Evolutionary conservation across 495 filamentous ascomycete species (phyloP).

Genomic region (Hamigera avellanea): DNA sequence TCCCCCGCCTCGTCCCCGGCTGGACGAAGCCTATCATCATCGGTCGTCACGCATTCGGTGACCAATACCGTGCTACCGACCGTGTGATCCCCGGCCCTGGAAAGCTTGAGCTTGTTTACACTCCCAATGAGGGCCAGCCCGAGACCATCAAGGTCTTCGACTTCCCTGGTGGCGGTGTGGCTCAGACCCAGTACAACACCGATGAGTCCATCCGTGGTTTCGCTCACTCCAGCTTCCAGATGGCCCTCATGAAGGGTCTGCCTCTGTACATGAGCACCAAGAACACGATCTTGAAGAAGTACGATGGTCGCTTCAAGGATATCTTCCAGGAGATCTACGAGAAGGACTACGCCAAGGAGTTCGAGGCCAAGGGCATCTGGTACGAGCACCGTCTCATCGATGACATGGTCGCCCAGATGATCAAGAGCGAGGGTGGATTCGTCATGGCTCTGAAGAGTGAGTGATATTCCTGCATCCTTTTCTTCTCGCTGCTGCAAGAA

Average conservation of each 20-base stretch:
- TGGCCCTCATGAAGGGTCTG: slow-evolving; percentile 72
- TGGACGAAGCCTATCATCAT: slow-evolving; percentile 99
- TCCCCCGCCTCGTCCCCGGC: slow-evolving; percentile 85
- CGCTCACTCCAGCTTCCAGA: slow-evolving; percentile 91
- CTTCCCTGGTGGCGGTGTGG: slow-evolving; percentile 79
- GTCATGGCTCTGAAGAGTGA: slow-evolving; percentile 96
- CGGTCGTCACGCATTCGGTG: slow-evolving; percentile 94
- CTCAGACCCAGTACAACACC: slow-evolving; percentile 95
- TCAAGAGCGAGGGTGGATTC: slow-evolving; percentile 91
- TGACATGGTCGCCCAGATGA: slow-evolving; percentile 99
- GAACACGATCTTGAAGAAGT: slow-evolving; percentile 98
- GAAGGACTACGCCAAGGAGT: slow-evolving; percentile 69
- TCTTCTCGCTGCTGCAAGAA: background rate
- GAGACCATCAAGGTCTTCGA: slow-evolving; percentile 83
- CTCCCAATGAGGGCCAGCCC: slow-evolving; percentile 69
- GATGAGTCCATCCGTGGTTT: slow-evolving; percentile 89
- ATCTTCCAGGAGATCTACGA: slow-evolving; percentile 98
- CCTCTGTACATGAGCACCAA: slow-evolving; percentile 99
- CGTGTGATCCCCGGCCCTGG: slow-evolving; percentile 67
- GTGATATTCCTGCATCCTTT: slow-evolving; percentile 14
- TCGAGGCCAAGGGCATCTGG: slow-evolving; percentile 89
- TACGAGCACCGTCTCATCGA: slow-evolving; percentile 99
- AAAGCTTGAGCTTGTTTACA: slow-evolving; percentile 88
- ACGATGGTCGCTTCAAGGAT: slow-evolving; percentile 97
- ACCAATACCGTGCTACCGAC: slow-evolving; percentile 97